Evolutionary conservation across 495 filamentous ascomycete species (phyloP), one percentile per base, ranked within the genome.

Genomic region (Neurospora sublineolata): DNA sequence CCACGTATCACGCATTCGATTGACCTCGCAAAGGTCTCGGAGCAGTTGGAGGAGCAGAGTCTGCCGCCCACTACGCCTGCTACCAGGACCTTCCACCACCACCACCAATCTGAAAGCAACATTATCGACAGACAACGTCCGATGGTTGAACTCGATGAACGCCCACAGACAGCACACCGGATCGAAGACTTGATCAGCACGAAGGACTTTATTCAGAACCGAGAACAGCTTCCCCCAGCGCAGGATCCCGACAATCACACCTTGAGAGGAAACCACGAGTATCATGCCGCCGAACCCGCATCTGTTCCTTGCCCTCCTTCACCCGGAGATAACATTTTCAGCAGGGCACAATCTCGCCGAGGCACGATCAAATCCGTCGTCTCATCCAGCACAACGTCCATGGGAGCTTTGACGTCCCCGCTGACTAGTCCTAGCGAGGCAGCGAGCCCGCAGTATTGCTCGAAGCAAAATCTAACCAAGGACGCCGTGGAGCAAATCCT

Each of bases 401-500:
- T 81, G 52, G 79, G 80, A 38, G 74, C 74, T 18, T 76, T 80
- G 39, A 79, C 77, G 71, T 83, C 82, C 18, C 83, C 82, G 36
- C 72, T 82, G 75, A 89, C 80, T 68, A 86, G 81, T 73, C 85
- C 81, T 27, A 84, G 83, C 75, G 82, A 84, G 72, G 82, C 84
- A 23, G 83, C 86, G 4, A 89, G 86, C 30, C 89, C 87, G 6
- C 84, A 85, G 18, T 89, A 85, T 39, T 83, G 85, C 9, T 79
- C 80, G 27, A 88, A 86, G 58, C 84, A 88, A 6, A 82, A 83
- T 1, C 84, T 84, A 30, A 80, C 80, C 18, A 86, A 87, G 71
- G 84, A 88, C 58, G 83, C 85, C 70, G 82, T 85, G 10, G 88
- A 89, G 30, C 85, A 81, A 69, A 89, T 86, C 79, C 85, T 86